Evolutionary conservation across 495 filamentous ascomycete genomes (phyloP).

Genomic region (Neurospora pannonica): DNA sequence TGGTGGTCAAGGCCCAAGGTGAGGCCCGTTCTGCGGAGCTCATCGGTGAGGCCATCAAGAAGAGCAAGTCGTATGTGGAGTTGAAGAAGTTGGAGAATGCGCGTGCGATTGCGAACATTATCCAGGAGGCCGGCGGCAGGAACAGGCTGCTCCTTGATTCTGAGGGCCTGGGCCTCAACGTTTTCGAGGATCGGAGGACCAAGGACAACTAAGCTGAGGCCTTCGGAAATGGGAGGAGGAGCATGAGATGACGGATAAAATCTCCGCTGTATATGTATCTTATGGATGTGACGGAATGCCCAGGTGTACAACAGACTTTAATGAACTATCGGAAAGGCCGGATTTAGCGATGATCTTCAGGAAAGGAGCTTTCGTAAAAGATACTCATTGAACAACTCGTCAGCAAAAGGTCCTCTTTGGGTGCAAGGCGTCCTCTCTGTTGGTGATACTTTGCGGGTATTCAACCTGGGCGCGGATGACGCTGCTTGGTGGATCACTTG

Average conservation of each 20-base stretch:
- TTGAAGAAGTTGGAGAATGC: constrained; percentile 97
- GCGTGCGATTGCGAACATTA: constrained; percentile 66
- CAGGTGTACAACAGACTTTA: constrained; percentile 10
- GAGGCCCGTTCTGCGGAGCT: constrained; percentile 96
- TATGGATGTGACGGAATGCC: constrained; percentile 8
- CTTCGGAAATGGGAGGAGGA: constrained; percentile 1
- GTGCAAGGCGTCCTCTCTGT: neutral
- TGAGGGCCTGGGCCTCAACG: constrained; percentile 83
- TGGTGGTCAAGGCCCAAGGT: constrained; percentile 97
- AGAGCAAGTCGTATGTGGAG: constrained; percentile 92
- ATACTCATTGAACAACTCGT: neutral
- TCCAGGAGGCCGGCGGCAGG: constrained; percentile 77
- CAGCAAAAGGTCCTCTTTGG: neutral
- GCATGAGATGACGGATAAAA: constrained; percentile 16
- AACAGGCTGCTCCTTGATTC: constrained; percentile 93
- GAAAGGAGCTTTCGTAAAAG: neutral
- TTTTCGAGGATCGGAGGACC: constrained; percentile 49
- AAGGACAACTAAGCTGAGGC: constrained; percentile 25
- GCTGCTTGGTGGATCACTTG: neutral
- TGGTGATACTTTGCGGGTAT: neutral
- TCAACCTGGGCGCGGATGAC: neutral
- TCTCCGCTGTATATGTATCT: constrained; percentile 39
- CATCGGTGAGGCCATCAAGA: constrained; percentile 98
- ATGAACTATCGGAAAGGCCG: constrained; percentile 1
- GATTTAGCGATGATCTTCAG: neutral